Evolutionary conservation across 2,329 filamentous ascomycete species (phyloP).

Genomic region (Aspergillus chevalieri): DNA sequence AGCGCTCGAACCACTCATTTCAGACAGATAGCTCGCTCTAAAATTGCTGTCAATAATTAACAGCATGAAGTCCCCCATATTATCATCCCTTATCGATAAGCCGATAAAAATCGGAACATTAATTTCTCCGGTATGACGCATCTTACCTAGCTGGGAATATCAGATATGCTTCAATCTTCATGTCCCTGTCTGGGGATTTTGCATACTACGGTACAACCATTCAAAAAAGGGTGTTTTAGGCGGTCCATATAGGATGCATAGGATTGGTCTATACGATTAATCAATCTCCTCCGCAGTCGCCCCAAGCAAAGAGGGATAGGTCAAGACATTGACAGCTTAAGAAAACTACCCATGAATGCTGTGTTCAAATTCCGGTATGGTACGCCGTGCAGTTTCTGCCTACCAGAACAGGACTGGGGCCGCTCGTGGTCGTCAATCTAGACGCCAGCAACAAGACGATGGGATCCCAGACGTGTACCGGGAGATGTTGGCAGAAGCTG

Average conservation of each 20-base stretch:
- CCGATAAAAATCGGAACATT: conserved; percentile 1
- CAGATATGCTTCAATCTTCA: background rate
- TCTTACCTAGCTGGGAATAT: background rate
- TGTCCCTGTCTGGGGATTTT: no score
- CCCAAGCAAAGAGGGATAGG: background rate
- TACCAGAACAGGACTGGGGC: conserved; percentile 12
- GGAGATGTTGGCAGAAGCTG: conserved; percentile 38
- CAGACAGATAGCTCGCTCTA: no score
- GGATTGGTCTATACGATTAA: background rate
- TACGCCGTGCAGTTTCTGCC: conserved; percentile 12
- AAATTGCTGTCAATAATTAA: no score
- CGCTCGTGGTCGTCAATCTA: conserved; percentile 7
- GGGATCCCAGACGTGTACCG: conserved; percentile 33
- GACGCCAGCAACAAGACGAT: conserved; percentile 14
- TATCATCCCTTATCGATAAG: no score
- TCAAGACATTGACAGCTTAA: background rate
- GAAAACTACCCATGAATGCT: background rate
- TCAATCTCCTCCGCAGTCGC: background rate
- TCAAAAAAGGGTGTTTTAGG: background rate
- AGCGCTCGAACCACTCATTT: no score
- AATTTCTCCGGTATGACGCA: conserved; percentile 6
- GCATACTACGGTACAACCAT: background rate
- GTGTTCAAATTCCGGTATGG: conserved; percentile 7
- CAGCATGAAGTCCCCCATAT: background rate
- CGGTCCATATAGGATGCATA: background rate